Evolutionary conservation across 331 rosid genomes (phyloP).

Genomic region (Ulmus americana): DNA sequence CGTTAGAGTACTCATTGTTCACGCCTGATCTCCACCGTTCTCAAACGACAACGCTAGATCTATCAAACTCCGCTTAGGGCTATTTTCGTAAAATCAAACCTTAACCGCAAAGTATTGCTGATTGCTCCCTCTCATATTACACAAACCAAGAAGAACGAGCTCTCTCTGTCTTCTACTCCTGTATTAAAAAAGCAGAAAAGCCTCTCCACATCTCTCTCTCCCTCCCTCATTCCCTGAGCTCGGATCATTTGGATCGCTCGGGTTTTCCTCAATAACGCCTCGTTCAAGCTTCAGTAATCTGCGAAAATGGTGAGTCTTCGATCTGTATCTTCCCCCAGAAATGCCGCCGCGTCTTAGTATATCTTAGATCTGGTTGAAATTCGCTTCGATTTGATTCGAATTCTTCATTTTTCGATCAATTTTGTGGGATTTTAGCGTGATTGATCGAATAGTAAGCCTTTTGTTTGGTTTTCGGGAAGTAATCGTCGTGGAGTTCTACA

Average conservation of each 20-base stretch:
- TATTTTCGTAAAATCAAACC: conserved; percentile 39
- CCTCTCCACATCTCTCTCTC: conserved; percentile 18
- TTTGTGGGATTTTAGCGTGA: not conserved
- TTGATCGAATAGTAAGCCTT: not conserved
- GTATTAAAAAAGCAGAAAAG: conserved; percentile 15
- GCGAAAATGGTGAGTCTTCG: conserved; percentile 58
- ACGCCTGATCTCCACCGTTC: not conserved
- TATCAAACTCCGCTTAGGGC: conserved; percentile 28
- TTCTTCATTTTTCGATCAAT: conserved; percentile 19
- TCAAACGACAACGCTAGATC: too few relatives aligned
- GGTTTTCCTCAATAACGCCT: conserved; percentile 22
- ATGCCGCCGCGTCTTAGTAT: conserved; percentile 18
- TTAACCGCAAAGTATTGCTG: conserved; percentile 32
- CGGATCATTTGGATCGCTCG: conserved; percentile 30
- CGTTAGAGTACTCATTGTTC: not conserved
- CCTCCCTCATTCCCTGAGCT: conserved; percentile 25
- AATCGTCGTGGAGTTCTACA: not conserved
- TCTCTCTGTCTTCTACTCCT: conserved; percentile 9
- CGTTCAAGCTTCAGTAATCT: conserved; percentile 27
- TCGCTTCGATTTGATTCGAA: conserved; percentile 35
- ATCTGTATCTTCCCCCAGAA: conserved; percentile 22
- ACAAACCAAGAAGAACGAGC: not conserved
- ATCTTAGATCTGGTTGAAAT: conserved; percentile 57
- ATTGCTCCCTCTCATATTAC: conserved; percentile 26
- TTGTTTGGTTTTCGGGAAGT: conserved; percentile 16